Percentiles rank a stretch among this genome's conserved stretches.
Evolutionary conservation across 495 filamentous ascomycete genomes (phyloP).

Genomic region (Hypomontagnella submonticulosa): DNA sequence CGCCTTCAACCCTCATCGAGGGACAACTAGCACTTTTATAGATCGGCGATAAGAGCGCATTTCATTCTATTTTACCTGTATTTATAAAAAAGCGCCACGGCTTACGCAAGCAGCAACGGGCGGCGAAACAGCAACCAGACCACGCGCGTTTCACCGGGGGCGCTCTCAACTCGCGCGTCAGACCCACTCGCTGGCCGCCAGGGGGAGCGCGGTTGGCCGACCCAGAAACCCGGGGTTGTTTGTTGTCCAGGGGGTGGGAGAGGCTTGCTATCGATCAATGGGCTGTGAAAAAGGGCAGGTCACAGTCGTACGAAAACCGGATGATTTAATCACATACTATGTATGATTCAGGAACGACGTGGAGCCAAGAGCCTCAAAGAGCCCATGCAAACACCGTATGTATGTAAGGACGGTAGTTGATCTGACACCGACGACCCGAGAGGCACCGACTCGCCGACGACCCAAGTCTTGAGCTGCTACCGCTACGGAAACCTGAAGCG

Average conservation of each 20-base stretch:
- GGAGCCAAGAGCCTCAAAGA: no score
- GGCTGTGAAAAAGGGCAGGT: no score
- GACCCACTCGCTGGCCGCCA: conserved; percentile 9
- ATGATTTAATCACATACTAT: no score
- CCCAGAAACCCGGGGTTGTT: conserved; percentile 15
- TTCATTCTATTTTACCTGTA: no score
- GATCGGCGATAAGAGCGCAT: not conserved
- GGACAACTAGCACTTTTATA: no score
- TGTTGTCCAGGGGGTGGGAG: not conserved
- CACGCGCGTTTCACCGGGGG: conserved; percentile 33
- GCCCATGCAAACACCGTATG: no score
- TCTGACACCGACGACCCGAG: conserved; percentile 16
- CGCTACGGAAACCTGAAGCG: conserved; percentile 21
- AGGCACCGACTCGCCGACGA: not conserved
- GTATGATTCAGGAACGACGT: not conserved
- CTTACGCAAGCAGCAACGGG: not conserved
- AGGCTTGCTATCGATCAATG: no score
- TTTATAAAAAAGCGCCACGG: no score
- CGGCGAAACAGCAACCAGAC: conserved; percentile 38
- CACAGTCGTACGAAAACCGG: no score
- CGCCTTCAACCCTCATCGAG: no score
- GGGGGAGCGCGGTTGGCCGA: not conserved
- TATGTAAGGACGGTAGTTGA: not conserved
- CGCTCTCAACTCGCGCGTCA: conserved; percentile 8
- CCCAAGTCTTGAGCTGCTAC: not conserved